Evolutionary conservation across 192 early-diverging fungal species (phyloP).

Genomic region (Coemansia sp.): DNA sequence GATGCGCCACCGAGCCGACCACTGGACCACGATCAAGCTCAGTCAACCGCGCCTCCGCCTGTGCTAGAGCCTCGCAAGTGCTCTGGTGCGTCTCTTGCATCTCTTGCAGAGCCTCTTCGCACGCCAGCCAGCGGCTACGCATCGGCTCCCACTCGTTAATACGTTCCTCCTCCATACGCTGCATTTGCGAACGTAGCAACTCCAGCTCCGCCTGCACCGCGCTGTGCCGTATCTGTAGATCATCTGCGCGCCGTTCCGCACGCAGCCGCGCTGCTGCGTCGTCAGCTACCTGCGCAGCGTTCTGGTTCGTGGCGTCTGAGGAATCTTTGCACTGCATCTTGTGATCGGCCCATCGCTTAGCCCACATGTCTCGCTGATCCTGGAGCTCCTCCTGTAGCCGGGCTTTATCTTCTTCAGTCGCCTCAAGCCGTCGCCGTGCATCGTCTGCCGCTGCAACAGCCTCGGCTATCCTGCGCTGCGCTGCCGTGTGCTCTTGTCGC

Average conservation of each 20-base stretch:
- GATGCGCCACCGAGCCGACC: constrained; percentile 13
- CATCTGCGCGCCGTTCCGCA: constrained; percentile 33
- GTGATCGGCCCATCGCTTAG: constrained; percentile 29
- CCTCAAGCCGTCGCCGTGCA: constrained; percentile 20
- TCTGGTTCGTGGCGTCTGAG: not conserved
- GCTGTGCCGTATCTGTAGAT: constrained; percentile 17
- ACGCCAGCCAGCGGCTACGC: constrained; percentile 37
- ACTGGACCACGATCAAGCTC: constrained; percentile 28
- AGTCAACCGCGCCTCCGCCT: constrained; percentile 33
- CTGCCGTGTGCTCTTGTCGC: constrained; percentile 29
- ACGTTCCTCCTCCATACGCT: constrained; percentile 27
- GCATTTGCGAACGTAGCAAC: constrained; percentile 19
- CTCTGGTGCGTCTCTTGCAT: constrained; percentile 44
- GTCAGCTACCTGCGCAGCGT: constrained; percentile 9
- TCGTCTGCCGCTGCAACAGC: constrained; percentile 12
- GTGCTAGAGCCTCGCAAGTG: constrained; percentile 40
- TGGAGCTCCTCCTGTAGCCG: constrained; percentile 29
- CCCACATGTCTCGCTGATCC: constrained; percentile 37
- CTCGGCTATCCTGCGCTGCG: constrained; percentile 25
- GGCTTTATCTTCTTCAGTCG: constrained; percentile 31
- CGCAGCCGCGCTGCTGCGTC: constrained; percentile 39
- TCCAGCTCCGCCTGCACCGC: constrained; percentile 28
- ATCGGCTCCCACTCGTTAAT: constrained; percentile 44
- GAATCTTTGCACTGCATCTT: constrained; percentile 19
- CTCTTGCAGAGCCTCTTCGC: constrained; percentile 45